Conservation (phyloP, 345 rosid species). For the Gossypium australe region DNA sequence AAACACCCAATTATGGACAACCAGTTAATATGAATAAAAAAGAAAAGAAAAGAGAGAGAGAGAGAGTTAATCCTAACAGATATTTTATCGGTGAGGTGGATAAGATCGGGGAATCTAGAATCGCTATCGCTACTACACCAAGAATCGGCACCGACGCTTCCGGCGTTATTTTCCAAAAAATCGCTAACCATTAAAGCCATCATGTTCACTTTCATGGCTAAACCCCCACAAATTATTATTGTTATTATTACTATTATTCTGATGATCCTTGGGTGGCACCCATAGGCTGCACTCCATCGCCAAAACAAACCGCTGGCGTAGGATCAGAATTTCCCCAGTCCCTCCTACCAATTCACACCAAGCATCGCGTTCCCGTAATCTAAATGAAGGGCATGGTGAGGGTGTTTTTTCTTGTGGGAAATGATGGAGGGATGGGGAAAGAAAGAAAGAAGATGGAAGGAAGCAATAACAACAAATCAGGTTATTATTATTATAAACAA, state of each 20-base stretch:
- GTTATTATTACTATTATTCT: background rate
- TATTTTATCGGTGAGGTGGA: slow-evolving; percentile 62
- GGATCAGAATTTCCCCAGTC: slow-evolving; percentile 5
- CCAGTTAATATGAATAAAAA: background rate
- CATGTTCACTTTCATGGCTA: slow-evolving; percentile 82
- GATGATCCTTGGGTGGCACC: slow-evolving; percentile 32
- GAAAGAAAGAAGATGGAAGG: too few species aligned
- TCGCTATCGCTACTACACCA: slow-evolving; percentile 86
- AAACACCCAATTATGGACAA: background rate
- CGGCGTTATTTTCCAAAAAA: slow-evolving; percentile 61
- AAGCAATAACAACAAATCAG: too few species aligned
- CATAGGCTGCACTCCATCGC: slow-evolving; percentile 56
- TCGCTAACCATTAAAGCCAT: slow-evolving; percentile 84
- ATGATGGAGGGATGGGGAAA: too few species aligned
- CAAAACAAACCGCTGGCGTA: background rate
- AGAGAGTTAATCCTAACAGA: slow-evolving; percentile 32
- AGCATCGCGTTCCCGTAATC: background rate
- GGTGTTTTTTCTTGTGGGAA: too few species aligned
- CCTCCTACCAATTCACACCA: slow-evolving; percentile 9
- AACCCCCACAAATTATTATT: slow-evolving; percentile 36
- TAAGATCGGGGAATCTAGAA: slow-evolving; percentile 67
- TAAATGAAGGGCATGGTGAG: too few species aligned
- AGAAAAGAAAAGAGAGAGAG: background rate
- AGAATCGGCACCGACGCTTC: slow-evolving; percentile 49
- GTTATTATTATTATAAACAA: too few species aligned